Conservation (phyloP, 2,329 filamentous ascomycete species). For the Trichoderma sp. region DNA sequence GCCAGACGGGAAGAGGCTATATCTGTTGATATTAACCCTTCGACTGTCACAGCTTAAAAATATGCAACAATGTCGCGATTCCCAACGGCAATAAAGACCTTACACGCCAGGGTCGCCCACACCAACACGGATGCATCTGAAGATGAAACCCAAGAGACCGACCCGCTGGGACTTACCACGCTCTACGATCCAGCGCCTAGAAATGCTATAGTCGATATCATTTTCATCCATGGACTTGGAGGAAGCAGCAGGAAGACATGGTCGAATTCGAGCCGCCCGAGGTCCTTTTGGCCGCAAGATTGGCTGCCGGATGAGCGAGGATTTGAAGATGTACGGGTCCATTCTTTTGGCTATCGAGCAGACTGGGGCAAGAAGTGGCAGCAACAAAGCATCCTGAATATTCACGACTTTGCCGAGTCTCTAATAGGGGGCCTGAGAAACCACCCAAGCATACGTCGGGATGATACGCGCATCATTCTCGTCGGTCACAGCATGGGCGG, state of each 20-base stretch:
- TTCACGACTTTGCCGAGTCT: conserved; percentile 17
- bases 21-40: neutral
- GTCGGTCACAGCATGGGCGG: conserved; percentile 22
- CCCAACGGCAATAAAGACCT: neutral
- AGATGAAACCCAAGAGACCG: neutral
- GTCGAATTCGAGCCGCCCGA: neutral
- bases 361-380: conserved; percentile 12
- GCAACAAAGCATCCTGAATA: neutral
- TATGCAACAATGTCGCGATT: neutral
- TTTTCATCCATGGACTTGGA: conserved; percentile 22
- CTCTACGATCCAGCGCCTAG: neutral
- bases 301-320: conserved; percentile 15
- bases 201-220: neutral
- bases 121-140: neutral
- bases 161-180: conserved; percentile 12
- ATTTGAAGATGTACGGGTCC: conserved; percentile 15
- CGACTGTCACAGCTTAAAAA: neutral
- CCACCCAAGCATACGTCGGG: neutral
- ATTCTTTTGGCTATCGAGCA: conserved; percentile 16
- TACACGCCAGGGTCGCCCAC: neutral
- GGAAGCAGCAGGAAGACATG: conserved; percentile 19
- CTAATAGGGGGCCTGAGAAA: conserved; percentile 9
- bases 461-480: neutral
- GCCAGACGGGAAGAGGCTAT: neutral
- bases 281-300: conserved; percentile 12